Conservation (phyloP, 2,329 filamentous ascomycete species). For the Fusarium sp. region DNA sequence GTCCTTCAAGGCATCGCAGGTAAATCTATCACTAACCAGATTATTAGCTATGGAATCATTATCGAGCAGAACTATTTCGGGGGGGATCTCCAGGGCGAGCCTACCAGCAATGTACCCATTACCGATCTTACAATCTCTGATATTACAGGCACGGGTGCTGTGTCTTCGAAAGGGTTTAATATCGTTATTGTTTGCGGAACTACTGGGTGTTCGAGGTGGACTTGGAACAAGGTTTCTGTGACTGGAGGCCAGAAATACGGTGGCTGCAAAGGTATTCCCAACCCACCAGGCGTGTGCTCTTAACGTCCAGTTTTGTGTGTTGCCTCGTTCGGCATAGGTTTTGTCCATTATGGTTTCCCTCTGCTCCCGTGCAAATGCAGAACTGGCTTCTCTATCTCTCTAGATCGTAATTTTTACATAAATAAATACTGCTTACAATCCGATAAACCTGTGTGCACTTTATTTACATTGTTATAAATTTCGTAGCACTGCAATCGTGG, state of each 20-base stretch:
- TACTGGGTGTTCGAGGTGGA: conserved; percentile 62
- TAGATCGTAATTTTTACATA: too few species aligned
- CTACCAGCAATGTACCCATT: conserved; percentile 65
- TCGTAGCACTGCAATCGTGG: too few species aligned
- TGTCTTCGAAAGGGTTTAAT: conserved; percentile 55
- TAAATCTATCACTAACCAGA: not conserved
- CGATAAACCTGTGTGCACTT: too few species aligned
- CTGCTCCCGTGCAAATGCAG: too few species aligned
- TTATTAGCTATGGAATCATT: conserved; percentile 50
- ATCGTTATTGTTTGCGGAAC: conserved; percentile 69
- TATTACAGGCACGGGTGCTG: conserved; percentile 57
- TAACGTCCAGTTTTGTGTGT: too few species aligned
- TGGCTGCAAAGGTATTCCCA: conserved; percentile 45
- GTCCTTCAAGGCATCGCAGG: not conserved
- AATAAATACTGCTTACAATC: too few species aligned
- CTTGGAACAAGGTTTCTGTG: conserved; percentile 63
- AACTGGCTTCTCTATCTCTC: too few species aligned
- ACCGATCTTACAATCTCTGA: conserved; percentile 60
- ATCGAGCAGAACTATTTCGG: conserved; percentile 63
- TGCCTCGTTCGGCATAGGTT: too few species aligned
- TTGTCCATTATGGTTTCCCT: too few species aligned
- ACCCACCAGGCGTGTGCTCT: not conserved
- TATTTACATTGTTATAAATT: too few species aligned
- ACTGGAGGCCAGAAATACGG: conserved; percentile 63
- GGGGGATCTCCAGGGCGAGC: conserved; percentile 58